These are phyloP conservation scores for Rhododendron williamsianum DNA, from an alignment of 148 eudicot genomes.

Conservation along the genomic window DNA sequence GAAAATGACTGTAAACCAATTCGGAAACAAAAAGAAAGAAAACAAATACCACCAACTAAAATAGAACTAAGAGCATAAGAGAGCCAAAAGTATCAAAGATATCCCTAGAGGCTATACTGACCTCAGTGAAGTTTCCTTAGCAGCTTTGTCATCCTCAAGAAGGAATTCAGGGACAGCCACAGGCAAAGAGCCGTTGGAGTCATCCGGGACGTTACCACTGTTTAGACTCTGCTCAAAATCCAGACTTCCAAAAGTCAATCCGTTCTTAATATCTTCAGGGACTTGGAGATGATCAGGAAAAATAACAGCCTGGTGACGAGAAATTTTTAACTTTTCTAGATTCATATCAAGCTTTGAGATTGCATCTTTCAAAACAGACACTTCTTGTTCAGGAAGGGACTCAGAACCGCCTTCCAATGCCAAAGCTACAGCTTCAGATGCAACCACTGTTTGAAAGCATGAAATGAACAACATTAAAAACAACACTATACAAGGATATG, in stretches of 20 bases:
- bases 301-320: constrained; percentile 49
- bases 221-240: constrained; percentile 26
- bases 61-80: not conserved
- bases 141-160: constrained; percentile 21
- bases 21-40: not conserved
- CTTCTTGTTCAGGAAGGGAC: constrained; percentile 10
- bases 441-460: constrained; percentile 12
- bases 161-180: constrained; percentile 19
- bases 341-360: constrained; percentile 40
- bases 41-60: not conserved
- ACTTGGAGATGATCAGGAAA: constrained; percentile 71
- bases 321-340: constrained; percentile 34
- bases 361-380: constrained; percentile 31
- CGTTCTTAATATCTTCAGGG: constrained; percentile 53
- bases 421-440: constrained; percentile 16
- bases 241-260: constrained; percentile 66
- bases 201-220: constrained; percentile 7
- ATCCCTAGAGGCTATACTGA: constrained; percentile 17
- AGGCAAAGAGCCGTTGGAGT: constrained; percentile 16
- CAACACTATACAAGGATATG: not conserved
- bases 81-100: not conserved
- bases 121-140: constrained; percentile 31
- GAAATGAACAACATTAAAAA: not conserved
- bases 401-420: constrained; percentile 9
- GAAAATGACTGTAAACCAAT: not conserved